Conservation (phyloP, 2,329 filamentous ascomycete species). For the Fusarium pininemorale region DNA sequence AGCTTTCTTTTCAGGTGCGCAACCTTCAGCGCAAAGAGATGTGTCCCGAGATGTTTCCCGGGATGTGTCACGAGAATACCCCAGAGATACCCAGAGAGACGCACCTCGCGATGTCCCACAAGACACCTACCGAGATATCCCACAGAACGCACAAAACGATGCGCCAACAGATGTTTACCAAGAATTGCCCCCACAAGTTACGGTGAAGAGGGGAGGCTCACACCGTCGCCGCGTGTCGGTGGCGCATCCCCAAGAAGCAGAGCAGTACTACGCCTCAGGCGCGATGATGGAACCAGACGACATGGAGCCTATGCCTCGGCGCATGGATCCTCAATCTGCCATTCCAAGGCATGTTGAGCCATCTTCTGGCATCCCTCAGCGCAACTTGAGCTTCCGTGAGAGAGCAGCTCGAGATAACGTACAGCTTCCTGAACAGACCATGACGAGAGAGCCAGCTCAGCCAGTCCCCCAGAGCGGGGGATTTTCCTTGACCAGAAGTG, state of each 20-base stretch:
- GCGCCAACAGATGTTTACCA: constrained; percentile 24
- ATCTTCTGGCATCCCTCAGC: constrained; percentile 55
- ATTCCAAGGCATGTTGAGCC: constrained; percentile 57
- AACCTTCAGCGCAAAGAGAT: constrained; percentile 24
- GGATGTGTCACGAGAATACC: constrained; percentile 2
- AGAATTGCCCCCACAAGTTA: constrained; percentile 22
- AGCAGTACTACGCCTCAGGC: constrained; percentile 31
- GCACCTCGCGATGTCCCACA: constrained; percentile 8
- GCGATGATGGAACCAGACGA: constrained; percentile 35
- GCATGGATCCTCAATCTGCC: constrained; percentile 41
- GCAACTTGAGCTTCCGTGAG: constrained; percentile 70
- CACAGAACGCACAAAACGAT: constrained; percentile 20
- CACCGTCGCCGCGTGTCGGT: constrained; percentile 32
- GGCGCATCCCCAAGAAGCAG: constrained; percentile 34
- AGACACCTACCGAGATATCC: constrained; percentile 15
- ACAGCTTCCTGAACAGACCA: constrained; percentile 45
- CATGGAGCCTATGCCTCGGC: constrained; percentile 17
- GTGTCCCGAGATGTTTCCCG: constrained; percentile 2
- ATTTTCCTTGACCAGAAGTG: constrained; percentile 55
- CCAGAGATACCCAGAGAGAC: constrained; percentile 24
- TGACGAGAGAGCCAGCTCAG: constrained; percentile 40
- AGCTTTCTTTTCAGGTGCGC: constrained; percentile 23
- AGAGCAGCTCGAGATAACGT: constrained; percentile 59
- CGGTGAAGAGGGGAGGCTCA: constrained; percentile 31
- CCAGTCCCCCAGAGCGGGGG: constrained; percentile 45